Percentiles rank a stretch among this genome's conserved stretches.
Evolutionary conservation across 768 basidiomycete genomes (phyloP).

Genomic region (Russula emetica): DNA sequence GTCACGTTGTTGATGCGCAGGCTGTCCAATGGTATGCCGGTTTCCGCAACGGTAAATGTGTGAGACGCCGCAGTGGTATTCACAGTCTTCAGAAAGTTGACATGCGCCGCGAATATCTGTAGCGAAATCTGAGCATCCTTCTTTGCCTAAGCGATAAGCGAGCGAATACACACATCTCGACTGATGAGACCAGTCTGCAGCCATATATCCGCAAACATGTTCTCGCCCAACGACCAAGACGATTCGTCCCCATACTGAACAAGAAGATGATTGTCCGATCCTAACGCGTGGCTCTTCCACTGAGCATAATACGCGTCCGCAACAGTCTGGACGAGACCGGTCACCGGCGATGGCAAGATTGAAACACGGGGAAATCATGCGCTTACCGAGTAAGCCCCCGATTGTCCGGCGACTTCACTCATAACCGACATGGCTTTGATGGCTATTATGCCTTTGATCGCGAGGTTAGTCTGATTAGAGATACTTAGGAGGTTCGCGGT

Average conservation of each 20-base stretch:
- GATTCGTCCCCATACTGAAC: constrained; percentile 11
- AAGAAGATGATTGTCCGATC: constrained; percentile 17
- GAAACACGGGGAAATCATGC: background rate
- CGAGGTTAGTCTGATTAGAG: constrained; percentile 24
- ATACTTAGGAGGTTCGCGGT: background rate
- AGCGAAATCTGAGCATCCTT: background rate
- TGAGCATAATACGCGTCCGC: constrained; percentile 3
- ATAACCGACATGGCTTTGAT: constrained; percentile 25
- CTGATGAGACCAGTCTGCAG: constrained; percentile 18
- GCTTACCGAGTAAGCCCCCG: constrained; percentile 2
- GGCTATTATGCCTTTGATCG: constrained; percentile 26
- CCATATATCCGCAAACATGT: constrained; percentile 26
- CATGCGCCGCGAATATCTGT: constrained; percentile 18
- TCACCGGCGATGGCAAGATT: background rate
- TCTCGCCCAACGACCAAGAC: constrained; percentile 25
- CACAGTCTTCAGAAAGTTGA: constrained; percentile 16
- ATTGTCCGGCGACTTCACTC: background rate
- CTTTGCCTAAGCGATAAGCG: too few species aligned
- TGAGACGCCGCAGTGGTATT: background rate
- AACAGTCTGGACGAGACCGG: background rate
- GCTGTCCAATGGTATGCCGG: constrained; percentile 24
- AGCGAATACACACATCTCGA: constrained; percentile 3
- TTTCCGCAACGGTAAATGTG: background rate
- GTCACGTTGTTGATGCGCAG: constrained; percentile 7
- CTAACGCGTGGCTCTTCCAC: constrained; percentile 20